Evolutionary conservation across 75 land plant genomes (phyloP).

Genomic region (Chamaecyparis obtusa): DNA sequence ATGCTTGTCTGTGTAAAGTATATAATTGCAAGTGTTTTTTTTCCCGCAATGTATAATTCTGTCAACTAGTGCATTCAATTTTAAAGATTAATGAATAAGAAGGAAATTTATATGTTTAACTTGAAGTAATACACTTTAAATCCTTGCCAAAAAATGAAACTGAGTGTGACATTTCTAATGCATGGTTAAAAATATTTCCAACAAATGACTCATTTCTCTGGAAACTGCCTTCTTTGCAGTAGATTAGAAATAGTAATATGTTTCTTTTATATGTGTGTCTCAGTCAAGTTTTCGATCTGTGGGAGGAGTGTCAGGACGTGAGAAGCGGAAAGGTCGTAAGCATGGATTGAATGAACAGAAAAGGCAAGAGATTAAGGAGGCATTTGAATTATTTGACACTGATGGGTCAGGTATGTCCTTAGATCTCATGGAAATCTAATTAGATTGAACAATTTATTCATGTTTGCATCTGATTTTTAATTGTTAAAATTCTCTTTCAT

Average conservation of each 20-base stretch:
- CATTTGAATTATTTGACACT: slow-evolving; percentile 93
- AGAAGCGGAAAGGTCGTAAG: slow-evolving; percentile 64
- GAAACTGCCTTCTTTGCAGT: not conserved
- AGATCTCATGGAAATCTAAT: not conserved
- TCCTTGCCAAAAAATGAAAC: not conserved
- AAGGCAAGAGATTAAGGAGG: slow-evolving; percentile 92
- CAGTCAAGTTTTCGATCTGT: slow-evolving; percentile 18
- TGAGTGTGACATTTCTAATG: not conserved
- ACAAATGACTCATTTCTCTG: not conserved
- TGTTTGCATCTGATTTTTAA: not conserved
- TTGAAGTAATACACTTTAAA: not conserved
- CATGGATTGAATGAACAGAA: slow-evolving; percentile 80
- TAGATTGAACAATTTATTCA: not conserved
- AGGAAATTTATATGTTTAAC: not conserved
- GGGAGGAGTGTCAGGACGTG: slow-evolving; percentile 48
- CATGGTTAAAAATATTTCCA: not conserved
- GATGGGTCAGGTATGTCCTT: slow-evolving; percentile 83
- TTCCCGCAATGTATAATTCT: not conserved
- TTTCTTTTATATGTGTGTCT: not conserved
- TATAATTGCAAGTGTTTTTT: not conserved
- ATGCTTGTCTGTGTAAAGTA: not conserved
- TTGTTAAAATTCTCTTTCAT: not conserved
- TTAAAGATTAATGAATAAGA: not conserved
- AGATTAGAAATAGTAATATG: not conserved
- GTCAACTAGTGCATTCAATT: not conserved